Base-by-base conservation (phyloP, 2,329 filamentous ascomycete genomes). In the Colletotrichum echinochloae region DNA sequence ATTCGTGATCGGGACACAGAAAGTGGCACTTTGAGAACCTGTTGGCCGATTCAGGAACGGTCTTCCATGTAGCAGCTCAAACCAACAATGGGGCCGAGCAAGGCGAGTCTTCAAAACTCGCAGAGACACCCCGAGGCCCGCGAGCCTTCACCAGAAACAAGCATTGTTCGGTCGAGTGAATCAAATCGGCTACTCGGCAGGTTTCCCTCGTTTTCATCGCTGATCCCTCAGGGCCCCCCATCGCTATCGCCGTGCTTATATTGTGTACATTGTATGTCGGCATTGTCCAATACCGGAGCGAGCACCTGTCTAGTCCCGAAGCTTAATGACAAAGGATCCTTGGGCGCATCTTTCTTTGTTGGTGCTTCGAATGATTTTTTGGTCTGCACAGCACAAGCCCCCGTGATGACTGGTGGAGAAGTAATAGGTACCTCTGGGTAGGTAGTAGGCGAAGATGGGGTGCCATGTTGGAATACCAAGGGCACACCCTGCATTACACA, bases 141-240 rank as follows among this genome's bases (percentile, higher is more conserved):
- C 48, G 35, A 39, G 48, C 48, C 60, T 33, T 48, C 35, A 48
- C 49, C 56, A 41, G 55, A 49, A 57, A 39, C 66, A 60, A 52
- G 49, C 63, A 66, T 66, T 63, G 66, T 51, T 64, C 49, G 48
- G 41, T 37, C 51, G 56, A 55, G 26, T 56, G 51, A 18, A 60
- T 49, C 16, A 57, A 35, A 51, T 70, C 63, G 66, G 66, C 41
- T 70, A 56, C 56, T 49, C 63, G 66, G 63, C 63, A 70, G 49
- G 26, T 41, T 18, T n/a, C 23, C 33, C 39, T 70, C 49, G 30
- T 66, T 56, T 51, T 51, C 41, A 33, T 52, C 30, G 49, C 60
- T 51, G 23, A 23, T 7, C 46, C 46, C 23, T 12, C 52, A 37
- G 39, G 41, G 55, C 60, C 39, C 39, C 37, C 48, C 61, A n/a